Evolutionary conservation across 192 early-diverging fungal species (phyloP).

Genomic region (Coemansia sp.): DNA sequence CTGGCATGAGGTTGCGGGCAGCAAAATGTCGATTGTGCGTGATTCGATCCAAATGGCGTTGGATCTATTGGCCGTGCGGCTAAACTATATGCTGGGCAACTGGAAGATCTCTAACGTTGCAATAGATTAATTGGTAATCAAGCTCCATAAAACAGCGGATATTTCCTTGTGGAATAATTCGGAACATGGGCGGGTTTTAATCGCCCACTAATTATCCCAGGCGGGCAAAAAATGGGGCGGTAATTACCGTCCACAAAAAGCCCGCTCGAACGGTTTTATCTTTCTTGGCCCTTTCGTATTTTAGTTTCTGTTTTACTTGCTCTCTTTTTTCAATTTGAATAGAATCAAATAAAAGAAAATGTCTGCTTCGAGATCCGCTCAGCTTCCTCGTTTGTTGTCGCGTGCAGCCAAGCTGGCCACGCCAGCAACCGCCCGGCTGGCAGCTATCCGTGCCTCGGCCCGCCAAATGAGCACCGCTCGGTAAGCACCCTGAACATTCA

Average conservation of each 20-base stretch:
- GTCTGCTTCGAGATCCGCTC: constrained; percentile 34
- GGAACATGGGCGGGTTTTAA: too few species aligned
- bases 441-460: constrained; percentile 24
- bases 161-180: too few species aligned
- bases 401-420: constrained; percentile 44
- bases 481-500: constrained; percentile 13
- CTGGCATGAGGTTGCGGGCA: constrained; percentile 97
- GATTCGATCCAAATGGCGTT: constrained; percentile 90
- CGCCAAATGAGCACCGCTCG: constrained; percentile 47
- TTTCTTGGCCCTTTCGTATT: too few species aligned
- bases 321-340: constrained; percentile 2
- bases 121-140: too few species aligned
- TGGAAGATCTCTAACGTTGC: constrained; percentile 56
- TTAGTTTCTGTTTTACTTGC: too few species aligned
- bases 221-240: too few species aligned
- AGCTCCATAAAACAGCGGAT: too few species aligned
- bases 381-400: constrained; percentile 43
- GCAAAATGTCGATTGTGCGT: constrained; percentile 82
- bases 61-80: constrained; percentile 82
- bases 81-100: constrained; percentile 78
- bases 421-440: constrained; percentile 38
- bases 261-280: too few species aligned
- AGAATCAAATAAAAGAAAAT: constrained; percentile 10
- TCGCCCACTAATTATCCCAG: too few species aligned
- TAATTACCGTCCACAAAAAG: too few species aligned